Percentiles rank a stretch among this genome's conserved stretches.
These are phyloP conservation scores for Candida bentonensis DNA, from an alignment of 805 yeast species.

Conservation along the genomic window DNA sequence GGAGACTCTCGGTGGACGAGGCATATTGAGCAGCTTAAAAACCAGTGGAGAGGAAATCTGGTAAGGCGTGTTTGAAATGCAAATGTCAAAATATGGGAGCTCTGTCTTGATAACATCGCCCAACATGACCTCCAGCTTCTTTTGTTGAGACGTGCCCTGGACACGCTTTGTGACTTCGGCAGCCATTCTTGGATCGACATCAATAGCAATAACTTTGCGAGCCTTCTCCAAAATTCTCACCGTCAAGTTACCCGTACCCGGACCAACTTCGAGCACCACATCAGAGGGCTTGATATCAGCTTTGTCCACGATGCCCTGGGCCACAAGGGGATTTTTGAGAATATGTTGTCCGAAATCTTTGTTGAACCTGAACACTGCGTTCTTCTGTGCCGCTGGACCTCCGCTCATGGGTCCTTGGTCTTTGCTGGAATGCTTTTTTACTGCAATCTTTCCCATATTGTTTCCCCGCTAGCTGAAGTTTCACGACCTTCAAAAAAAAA, in stretches of 20 bases:
- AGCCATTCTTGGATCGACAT: constrained; percentile 99
- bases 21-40: constrained; percentile 79
- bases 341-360: constrained; percentile 96
- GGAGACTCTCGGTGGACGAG: constrained; percentile 87
- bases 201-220: constrained; percentile 86
- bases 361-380: constrained; percentile 64
- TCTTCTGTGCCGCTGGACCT: constrained; percentile 7
- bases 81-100: constrained; percentile 85
- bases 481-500: too few species aligned
- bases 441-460: constrained; percentile 1
- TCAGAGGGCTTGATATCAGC: constrained; percentile 89
- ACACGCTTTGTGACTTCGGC: constrained; percentile 96
- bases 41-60: constrained; percentile 96
- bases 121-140: constrained; percentile 76
- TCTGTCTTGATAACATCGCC: constrained; percentile 97
- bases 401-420: constrained; percentile 2
- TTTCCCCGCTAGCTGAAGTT: too few species aligned
- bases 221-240: constrained; percentile 88
- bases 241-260: constrained; percentile 97
- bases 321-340: constrained; percentile 87
- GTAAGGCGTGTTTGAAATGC: constrained; percentile 95
- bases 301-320: constrained; percentile 96
- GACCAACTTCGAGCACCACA: constrained; percentile 90
- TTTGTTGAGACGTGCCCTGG: constrained; percentile 89
- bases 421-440: constrained; percentile 1